These are phyloP conservation scores for Staphylotrichum longicolle DNA, from an alignment of 495 filamentous ascomycete species.

Conservation along the genomic window DNA sequence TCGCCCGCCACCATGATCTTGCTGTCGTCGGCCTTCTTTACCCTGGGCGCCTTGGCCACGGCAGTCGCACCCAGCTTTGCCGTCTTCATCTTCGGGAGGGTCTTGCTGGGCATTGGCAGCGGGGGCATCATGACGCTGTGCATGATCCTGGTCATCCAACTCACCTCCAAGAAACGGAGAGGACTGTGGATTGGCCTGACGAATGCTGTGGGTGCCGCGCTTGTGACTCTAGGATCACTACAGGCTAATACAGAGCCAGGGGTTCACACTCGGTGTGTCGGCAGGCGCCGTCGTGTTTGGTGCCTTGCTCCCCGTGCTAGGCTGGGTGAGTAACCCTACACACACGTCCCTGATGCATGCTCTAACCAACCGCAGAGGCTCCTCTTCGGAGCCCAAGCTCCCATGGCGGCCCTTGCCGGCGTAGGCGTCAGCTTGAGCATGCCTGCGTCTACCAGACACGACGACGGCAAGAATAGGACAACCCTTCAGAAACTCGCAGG, in stretches of 20 bases:
- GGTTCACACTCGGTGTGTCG: constrained; percentile 67
- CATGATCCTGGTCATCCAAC: constrained; percentile 66
- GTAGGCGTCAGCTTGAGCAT: constrained; percentile 59
- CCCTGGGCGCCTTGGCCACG: constrained; percentile 61
- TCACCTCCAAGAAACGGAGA: constrained; percentile 59
- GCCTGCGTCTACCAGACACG: constrained; percentile 43
- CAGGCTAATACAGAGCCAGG: constrained; percentile 23
- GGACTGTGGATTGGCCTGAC: constrained; percentile 69
- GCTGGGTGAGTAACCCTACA: constrained; percentile 58
- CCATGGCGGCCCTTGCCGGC: constrained; percentile 55
- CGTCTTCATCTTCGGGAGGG: constrained; percentile 64
- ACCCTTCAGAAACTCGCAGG: constrained; percentile 51
- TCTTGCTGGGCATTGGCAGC: constrained; percentile 61
- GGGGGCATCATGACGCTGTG: constrained; percentile 65
- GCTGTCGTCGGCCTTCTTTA: constrained; percentile 53
- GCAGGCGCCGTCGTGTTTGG: constrained; percentile 70
- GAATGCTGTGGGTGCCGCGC: constrained; percentile 28
- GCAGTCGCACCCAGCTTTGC: constrained; percentile 54
- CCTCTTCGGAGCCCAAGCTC: constrained; percentile 67
- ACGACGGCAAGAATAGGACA: constrained; percentile 26
- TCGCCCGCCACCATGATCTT: constrained; percentile 60
- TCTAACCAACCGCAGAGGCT: constrained; percentile 48
- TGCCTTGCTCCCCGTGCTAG: constrained; percentile 55
- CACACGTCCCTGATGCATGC: not conserved
- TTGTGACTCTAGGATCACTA: not conserved